phyloP scores from a whole-genome alignment of 2,329 filamentous ascomycete genomes.

The Penicillium verrucosum region DNA sequence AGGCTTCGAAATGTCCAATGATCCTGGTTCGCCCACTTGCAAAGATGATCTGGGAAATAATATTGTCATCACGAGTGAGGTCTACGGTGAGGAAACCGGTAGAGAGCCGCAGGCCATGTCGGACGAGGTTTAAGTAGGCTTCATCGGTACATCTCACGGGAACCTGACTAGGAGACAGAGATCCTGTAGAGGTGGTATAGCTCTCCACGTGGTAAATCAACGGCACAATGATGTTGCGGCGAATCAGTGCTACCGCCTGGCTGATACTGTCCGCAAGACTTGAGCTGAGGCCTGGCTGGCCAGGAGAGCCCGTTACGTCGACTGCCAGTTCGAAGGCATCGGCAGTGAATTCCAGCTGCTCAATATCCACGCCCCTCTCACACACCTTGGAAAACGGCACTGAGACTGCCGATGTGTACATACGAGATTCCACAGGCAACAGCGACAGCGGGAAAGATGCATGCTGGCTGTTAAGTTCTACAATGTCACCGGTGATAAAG shows the following conservation, averaged over 20 bases:
- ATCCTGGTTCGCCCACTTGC: conserved; percentile 58
- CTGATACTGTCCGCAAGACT: conserved; percentile 53
- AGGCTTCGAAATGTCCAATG: conserved; percentile 56
- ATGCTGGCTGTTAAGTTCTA: conserved; percentile 32
- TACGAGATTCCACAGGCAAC: conserved; percentile 58
- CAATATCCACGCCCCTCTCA: conserved; percentile 55
- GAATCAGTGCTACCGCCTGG: conserved; percentile 57
- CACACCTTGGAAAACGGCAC: conserved; percentile 59
- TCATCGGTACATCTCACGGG: conserved; percentile 27
- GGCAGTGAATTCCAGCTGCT: conserved; percentile 62
- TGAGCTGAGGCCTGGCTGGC: conserved; percentile 32
- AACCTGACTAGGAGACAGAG: conserved; percentile 26
- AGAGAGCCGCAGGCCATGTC: conserved; percentile 59
- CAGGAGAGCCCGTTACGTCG: conserved; percentile 34
- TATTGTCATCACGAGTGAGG: conserved; percentile 53
- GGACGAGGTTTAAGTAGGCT: conserved; percentile 56
- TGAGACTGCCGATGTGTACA: conserved; percentile 66
- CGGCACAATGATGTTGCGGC: conserved; percentile 61
- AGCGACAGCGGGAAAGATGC: conserved; percentile 60
- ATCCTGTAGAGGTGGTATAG: conserved; percentile 13
- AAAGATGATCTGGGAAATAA: conserved; percentile 51
- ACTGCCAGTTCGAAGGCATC: conserved; percentile 65
- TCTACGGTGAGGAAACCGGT: conserved; percentile 64
- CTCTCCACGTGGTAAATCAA: conserved; percentile 54
- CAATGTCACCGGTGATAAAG: conserved; percentile 49